phyloP scores from a whole-genome alignment of 2,329 filamentous ascomycete genomes.

The Blastomyces percursus region DNA sequence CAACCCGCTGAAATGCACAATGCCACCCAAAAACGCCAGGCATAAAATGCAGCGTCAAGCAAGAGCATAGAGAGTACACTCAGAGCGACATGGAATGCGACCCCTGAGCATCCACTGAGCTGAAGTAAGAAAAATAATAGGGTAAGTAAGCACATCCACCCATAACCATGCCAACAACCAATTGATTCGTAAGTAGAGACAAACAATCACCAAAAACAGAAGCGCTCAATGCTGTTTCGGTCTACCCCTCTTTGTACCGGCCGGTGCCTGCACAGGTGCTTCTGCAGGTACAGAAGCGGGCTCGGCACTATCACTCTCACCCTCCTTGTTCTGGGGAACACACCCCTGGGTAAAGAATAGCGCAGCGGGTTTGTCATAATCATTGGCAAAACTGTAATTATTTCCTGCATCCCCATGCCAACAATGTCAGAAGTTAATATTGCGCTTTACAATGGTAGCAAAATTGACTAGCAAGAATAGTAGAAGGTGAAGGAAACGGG shows the following conservation, averaged over 20 bases:
- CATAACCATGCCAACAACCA: background rate
- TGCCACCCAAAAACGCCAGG: background rate
- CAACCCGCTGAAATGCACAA: background rate
- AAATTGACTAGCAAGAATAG: conserved; percentile 1
- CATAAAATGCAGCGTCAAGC: background rate
- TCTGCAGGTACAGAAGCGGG: conserved; percentile 10
- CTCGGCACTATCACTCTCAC: conserved; percentile 13
- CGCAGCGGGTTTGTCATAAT: conserved; percentile 57
- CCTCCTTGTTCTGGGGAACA: conserved; percentile 37
- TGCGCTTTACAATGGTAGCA: background rate
- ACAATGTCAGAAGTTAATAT: conserved; percentile 5
- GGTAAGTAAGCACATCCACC: background rate
- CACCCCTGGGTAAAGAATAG: conserved; percentile 91
- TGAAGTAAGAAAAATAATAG: background rate
- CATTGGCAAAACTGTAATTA: conserved; percentile 82
- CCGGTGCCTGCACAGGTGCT: background rate
- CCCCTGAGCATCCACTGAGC: background rate
- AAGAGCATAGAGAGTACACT: background rate
- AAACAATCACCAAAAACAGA: background rate
- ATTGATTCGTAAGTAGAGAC: background rate
- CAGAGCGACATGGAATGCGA: background rate
- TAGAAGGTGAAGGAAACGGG: background rate
- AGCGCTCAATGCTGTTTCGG: conserved; percentile 1
- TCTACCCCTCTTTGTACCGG: conserved; percentile 3
- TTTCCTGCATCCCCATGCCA: conserved; percentile 52